Conservation (phyloP, 2,329 filamentous ascomycete genomes). For the Coniella vitis region DNA sequence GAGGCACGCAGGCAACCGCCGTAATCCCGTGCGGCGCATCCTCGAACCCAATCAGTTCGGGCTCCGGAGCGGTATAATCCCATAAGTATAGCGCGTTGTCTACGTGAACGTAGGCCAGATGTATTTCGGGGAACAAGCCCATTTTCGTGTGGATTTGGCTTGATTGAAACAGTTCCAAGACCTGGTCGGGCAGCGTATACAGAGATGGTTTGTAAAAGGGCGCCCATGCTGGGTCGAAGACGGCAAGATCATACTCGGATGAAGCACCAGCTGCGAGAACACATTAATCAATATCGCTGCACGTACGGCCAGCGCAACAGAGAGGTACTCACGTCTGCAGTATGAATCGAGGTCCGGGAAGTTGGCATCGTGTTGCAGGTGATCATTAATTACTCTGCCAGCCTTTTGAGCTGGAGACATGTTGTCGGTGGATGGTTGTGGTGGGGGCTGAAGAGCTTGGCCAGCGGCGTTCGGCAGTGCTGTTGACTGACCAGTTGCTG, state of each 20-base stretch:
- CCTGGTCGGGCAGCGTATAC: constrained; percentile 83
- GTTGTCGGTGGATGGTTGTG: constrained; percentile 35
- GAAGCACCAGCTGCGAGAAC: constrained; percentile 67
- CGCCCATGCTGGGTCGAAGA: constrained; percentile 63
- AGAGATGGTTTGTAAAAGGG: constrained; percentile 84
- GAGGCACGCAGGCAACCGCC: constrained; percentile 79
- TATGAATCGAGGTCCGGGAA: constrained; percentile 89
- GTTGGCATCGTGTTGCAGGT: constrained; percentile 66
- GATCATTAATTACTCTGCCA: constrained; percentile 74
- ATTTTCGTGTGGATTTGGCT: constrained; percentile 85
- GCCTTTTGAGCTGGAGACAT: constrained; percentile 68
- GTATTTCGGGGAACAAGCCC: constrained; percentile 90
- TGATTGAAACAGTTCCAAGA: constrained; percentile 88
- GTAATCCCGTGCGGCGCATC: constrained; percentile 84
- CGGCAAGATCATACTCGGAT: constrained; percentile 80
- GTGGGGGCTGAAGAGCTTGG: constrained; percentile 22
- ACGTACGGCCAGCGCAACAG: not conserved
- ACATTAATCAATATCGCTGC: constrained; percentile 21
- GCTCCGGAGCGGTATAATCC: constrained; percentile 93
- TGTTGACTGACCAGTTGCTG: constrained; percentile 23
- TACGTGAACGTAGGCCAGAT: constrained; percentile 92
- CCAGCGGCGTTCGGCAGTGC: constrained; percentile 26
- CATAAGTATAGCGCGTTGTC: constrained; percentile 95
- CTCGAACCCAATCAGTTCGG: constrained; percentile 86
- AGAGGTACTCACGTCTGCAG: constrained; percentile 67